Evolutionary conservation across 2,329 filamentous ascomycete genomes (phyloP), one percentile per base, ranked within the genome.

Genomic region (Cadophora sp.): DNA sequence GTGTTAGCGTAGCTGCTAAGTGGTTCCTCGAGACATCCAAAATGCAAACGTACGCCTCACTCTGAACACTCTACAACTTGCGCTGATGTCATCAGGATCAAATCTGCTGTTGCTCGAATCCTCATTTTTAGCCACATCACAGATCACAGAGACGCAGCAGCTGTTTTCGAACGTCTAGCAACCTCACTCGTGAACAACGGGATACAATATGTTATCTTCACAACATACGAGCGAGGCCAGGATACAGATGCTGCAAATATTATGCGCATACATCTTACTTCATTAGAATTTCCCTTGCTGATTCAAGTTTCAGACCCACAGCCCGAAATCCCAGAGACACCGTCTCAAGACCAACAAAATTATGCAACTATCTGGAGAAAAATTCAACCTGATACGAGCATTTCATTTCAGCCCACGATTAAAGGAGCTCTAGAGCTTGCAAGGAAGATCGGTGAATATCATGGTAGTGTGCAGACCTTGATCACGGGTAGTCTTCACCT

Each of bases 1-100:
- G 93, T 77, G 89, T 98, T 66, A 88, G 91, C 72, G 86, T 92
- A 73, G 92, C 92, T 5, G 90, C 90, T 0, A 85, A 86, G 70
- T 97, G 94, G 94, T 97, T 97, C 75, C 87, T 88, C 1, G 78
- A 78, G 14, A 82, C 85, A 37, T 43, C 46, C 19, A 31, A 65
- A n/a, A 58, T 58, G n/a, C 11, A 51, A 58, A 58, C 29, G 55
- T 58, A 58, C 24, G 31, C 24, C 8, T 24, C 55, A 37, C 24
- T 34, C 24, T 37, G 22, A 6, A 58, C 22, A 58, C 29, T 37
- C 2, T 37, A 34, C 53, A 58, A 58, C 53, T 37, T 22, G 29
- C 53, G 29, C 29, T 58, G 29, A 58, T 22, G 24, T 37, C 31
- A 37, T 58, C 37, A 58, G 29, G 53, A 58, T 37, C 27, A 27